These are phyloP conservation scores for Catunica adiposa DNA, from an alignment of 2,329 filamentous ascomycete species.

Conservation along the genomic window DNA sequence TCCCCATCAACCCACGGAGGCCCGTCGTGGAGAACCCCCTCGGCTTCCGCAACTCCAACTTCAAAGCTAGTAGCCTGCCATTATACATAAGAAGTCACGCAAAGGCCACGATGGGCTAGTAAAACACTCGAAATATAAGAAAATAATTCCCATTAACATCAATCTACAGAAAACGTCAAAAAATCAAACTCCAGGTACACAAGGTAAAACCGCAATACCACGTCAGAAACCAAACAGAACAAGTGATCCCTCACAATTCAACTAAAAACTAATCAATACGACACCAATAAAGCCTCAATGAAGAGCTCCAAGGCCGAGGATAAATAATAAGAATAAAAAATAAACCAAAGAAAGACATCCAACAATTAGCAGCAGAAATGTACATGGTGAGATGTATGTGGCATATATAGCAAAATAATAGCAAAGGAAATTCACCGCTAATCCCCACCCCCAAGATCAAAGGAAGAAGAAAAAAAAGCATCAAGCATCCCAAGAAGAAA, in stretches of 20 bases:
- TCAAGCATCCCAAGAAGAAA: too few relatives aligned
- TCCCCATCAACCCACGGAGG: too few relatives aligned
- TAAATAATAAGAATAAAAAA: conserved; percentile 7
- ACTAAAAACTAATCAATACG: neutral
- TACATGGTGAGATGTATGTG: conserved; percentile 2
- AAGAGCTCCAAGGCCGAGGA: conserved; percentile 1
- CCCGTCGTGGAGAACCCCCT: too few relatives aligned
- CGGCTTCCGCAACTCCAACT: too few relatives aligned
- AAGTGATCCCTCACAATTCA: neutral
- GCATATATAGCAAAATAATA: conserved; percentile 15
- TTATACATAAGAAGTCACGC: too few relatives aligned
- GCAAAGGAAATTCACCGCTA: conserved; percentile 6
- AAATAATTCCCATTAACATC: neutral
- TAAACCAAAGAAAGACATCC: conserved; percentile 4
- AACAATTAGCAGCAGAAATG: neutral
- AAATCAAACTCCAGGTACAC: neutral
- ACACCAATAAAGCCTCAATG: neutral
- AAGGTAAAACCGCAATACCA: neutral
- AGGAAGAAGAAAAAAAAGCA: conserved; percentile 5
- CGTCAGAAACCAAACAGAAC: neutral
- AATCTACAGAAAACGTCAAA: neutral
- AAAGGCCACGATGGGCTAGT: too few relatives aligned
- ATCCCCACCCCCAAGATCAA: neutral
- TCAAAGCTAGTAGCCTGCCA: too few relatives aligned
- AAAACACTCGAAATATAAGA: neutral